These are phyloP conservation scores for Cryoendolithus antarcticus DNA, from an alignment of 2,329 filamentous ascomycete genomes.

Conservation along the genomic window DNA sequence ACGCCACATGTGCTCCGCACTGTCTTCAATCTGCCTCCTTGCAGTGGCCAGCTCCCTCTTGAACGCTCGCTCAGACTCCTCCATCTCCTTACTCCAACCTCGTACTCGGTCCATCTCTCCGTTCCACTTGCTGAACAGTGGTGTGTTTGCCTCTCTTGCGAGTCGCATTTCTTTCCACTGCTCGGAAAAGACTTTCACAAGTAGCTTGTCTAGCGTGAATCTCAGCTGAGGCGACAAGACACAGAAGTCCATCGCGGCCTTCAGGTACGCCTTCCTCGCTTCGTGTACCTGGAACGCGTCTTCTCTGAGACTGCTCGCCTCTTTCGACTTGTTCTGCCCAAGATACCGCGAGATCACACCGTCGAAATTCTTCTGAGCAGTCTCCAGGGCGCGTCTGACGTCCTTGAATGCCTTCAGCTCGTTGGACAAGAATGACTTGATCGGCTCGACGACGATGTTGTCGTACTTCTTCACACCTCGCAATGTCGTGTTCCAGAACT, in stretches of 20 bases:
- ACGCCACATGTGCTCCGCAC: conserved; percentile 54
- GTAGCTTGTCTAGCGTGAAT: conserved; percentile 68
- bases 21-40: conserved; percentile 70
- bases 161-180: conserved; percentile 77
- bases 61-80: conserved; percentile 70
- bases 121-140: conserved; percentile 52
- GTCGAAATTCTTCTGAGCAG: conserved; percentile 75
- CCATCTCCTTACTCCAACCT: conserved; percentile 92
- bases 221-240: conserved; percentile 77
- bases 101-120: conserved; percentile 81
- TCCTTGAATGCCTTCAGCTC: conserved; percentile 85
- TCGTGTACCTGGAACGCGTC: conserved; percentile 95
- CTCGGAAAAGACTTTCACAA: conserved; percentile 75
- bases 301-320: conserved; percentile 78
- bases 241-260: conserved; percentile 87
- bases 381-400: conserved; percentile 60
- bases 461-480: conserved; percentile 68
- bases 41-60: conserved; percentile 68
- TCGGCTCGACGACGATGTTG: conserved; percentile 63
- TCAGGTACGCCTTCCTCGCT: conserved; percentile 78
- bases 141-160: conserved; percentile 52
- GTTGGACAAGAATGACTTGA: conserved; percentile 61
- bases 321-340: conserved; percentile 80
- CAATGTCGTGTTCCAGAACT: conserved; percentile 73
- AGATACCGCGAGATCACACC: conserved; percentile 69